Conservation (phyloP, 345 rosid species). For the Euphorbia tirucalli region DNA sequence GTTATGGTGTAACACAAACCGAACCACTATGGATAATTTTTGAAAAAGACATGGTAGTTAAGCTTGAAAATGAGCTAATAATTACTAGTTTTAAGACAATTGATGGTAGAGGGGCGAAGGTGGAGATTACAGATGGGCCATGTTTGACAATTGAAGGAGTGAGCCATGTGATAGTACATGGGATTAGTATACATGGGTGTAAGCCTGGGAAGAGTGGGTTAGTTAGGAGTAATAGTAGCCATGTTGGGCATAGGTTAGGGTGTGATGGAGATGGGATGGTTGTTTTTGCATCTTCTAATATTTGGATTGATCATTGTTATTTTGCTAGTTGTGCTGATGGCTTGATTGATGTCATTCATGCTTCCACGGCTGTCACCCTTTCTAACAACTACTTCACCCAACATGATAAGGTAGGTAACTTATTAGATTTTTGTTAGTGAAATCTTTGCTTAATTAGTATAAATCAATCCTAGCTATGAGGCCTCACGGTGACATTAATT, state of each 20-base stretch:
- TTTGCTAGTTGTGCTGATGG: slow-evolving; percentile 27
- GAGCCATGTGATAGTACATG: slow-evolving; percentile 29
- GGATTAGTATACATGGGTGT: slow-evolving; percentile 30
- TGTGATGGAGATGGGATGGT: slow-evolving; percentile 25
- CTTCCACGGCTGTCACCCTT: slow-evolving; percentile 25
- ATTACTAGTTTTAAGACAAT: slow-evolving; percentile 29
- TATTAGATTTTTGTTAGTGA: no score
- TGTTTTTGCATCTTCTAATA: slow-evolving; percentile 23
- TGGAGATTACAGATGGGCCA: slow-evolving; percentile 25
- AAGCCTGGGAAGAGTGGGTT: slow-evolving; percentile 18
- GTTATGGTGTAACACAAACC: slow-evolving; percentile 23
- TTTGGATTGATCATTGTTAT: slow-evolving; percentile 35
- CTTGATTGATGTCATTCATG: slow-evolving; percentile 28
- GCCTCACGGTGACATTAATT: no score
- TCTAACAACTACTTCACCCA: slow-evolving; percentile 29
- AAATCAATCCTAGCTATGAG: no score
- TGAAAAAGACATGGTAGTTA: slow-evolving; percentile 18
- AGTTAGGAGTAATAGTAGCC: slow-evolving; percentile 21
- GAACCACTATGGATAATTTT: slow-evolving; percentile 30
- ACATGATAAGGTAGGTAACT: slow-evolving; percentile 20
- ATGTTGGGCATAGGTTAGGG: slow-evolving; percentile 20
- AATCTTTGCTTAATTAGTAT: no score
- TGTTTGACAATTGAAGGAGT: slow-evolving; percentile 26
- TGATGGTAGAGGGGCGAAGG: slow-evolving; percentile 27
- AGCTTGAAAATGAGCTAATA: slow-evolving; percentile 24